A percentile compares a stretch with the other conserved stretches of the same genome.
Evolutionary conservation across 371 early-diverging fungal species (phyloP).

Genomic region (Encephalitozoon intestinalis): DNA sequence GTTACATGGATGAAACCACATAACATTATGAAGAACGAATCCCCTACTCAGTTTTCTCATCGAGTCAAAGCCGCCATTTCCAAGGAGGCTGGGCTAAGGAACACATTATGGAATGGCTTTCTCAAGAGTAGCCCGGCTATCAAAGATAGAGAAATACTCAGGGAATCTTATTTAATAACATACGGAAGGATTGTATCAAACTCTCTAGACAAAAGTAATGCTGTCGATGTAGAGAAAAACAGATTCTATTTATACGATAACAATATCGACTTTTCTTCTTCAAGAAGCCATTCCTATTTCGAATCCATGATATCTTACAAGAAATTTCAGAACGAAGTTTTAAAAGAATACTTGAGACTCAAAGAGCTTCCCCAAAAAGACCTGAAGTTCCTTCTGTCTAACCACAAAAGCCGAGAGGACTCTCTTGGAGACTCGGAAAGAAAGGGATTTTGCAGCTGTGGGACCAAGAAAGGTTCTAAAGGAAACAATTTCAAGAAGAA

Average conservation of each 20-base stretch:
- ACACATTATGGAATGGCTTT: slow-evolving; percentile 66
- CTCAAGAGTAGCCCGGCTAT: slow-evolving; percentile 62
- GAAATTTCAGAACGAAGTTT: slow-evolving; percentile 26
- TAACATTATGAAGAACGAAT: slow-evolving; percentile 51
- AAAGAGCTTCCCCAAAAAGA: slow-evolving; percentile 12
- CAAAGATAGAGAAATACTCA: slow-evolving; percentile 57
- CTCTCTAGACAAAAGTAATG: not conserved
- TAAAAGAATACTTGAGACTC: slow-evolving; percentile 29
- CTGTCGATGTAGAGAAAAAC: not conserved
- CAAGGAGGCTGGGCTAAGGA: slow-evolving; percentile 62
- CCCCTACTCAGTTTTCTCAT: slow-evolving; percentile 63
- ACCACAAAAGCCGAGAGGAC: not conserved
- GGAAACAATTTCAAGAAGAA: not conserved
- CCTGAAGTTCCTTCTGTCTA: not conserved
- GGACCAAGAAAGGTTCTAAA: not conserved
- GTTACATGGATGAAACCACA: slow-evolving; percentile 58
- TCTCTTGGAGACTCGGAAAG: not conserved
- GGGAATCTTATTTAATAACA: slow-evolving; percentile 27
- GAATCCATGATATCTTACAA: slow-evolving; percentile 6
- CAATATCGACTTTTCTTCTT: not conserved
- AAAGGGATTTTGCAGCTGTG: not conserved
- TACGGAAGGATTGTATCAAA: slow-evolving; percentile 12
- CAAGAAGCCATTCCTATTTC: slow-evolving; percentile 10
- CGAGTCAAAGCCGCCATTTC: slow-evolving; percentile 64
- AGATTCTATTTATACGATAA: not conserved